phyloP scores from a whole-genome alignment of 1,139 yeast species.

The Yamadazyma buinensis region DNA sequence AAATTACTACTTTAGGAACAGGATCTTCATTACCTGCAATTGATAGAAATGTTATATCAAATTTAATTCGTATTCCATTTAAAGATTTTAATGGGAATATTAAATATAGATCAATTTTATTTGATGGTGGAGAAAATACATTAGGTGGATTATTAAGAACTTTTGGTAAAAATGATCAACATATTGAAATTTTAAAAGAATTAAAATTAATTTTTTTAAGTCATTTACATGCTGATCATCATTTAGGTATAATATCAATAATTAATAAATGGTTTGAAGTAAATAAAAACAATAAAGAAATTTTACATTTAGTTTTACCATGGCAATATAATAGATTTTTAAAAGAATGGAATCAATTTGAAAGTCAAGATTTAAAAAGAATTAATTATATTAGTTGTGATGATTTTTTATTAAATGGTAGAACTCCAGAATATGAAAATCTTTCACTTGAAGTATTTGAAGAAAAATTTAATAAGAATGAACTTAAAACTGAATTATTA shows the following conservation, averaged over 20 bases:
- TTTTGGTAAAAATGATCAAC: slow-evolving; percentile 46
- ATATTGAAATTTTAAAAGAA: slow-evolving; percentile 44
- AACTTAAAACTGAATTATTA: slow-evolving; percentile 16
- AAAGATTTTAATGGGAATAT: slow-evolving; percentile 20
- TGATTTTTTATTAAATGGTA: slow-evolving; percentile 35
- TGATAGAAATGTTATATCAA: slow-evolving; percentile 80
- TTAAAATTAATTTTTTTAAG: slow-evolving; percentile 67
- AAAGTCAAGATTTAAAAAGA: slow-evolving; percentile 41
- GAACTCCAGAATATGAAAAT: slow-evolving; percentile 26
- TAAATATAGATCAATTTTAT: slow-evolving; percentile 44
- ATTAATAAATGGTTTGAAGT: slow-evolving; percentile 63
- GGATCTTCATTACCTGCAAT: slow-evolving; percentile 91
- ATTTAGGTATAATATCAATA: slow-evolving; percentile 73
- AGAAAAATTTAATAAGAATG: slow-evolving; percentile 22
- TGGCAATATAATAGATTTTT: slow-evolving; percentile 70
- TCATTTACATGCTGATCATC: slow-evolving; percentile 97
- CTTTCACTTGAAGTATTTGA: slow-evolving; percentile 32
- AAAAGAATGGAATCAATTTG: slow-evolving; percentile 66
- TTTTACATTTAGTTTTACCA: slow-evolving; percentile 65
- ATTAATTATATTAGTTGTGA: slow-evolving; percentile 66
- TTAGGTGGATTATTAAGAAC: slow-evolving; percentile 67
- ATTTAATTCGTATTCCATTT: slow-evolving; percentile 66
- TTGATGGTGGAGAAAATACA: slow-evolving; percentile 96
- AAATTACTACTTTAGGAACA: slow-evolving; percentile 80
- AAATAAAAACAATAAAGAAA: slow-evolving; percentile 23